A percentile compares a stretch with the other conserved stretches of the same genome.
phyloP scores from a whole-genome alignment of 768 basidiomycete genomes.

The Russula compacta region DNA sequence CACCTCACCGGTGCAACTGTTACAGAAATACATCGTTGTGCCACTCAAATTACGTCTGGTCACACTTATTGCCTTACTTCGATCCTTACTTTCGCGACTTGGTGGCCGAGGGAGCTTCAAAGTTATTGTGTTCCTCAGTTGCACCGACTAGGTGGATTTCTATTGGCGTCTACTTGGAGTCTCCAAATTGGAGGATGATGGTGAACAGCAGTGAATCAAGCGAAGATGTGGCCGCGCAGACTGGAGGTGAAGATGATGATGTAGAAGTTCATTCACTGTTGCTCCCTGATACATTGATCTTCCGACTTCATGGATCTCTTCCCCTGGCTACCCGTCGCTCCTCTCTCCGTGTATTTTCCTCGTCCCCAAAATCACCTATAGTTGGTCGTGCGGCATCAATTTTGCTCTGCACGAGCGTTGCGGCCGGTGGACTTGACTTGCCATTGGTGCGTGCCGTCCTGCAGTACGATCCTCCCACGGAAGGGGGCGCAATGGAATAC shows the following conservation, averaged over 20 bases:
- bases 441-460: conserved; percentile 88
- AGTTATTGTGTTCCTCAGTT: conserved; percentile 92
- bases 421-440: conserved; percentile 94
- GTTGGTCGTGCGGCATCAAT: conserved; percentile 46
- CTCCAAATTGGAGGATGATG: conserved; percentile 6
- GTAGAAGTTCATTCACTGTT: conserved; percentile 62
- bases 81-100: conserved; percentile 66
- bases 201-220: conserved; percentile 20
- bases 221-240: conserved; percentile 23
- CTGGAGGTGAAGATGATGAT: conserved; percentile 23
- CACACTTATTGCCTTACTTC: conserved; percentile 75
- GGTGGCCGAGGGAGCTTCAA: conserved; percentile 47
- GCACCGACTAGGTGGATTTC: conserved; percentile 96
- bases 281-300: conserved; percentile 73
- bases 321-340: conserved; percentile 71
- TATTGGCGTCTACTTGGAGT: conserved; percentile 78
- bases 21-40: conserved; percentile 82
- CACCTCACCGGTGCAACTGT: conserved; percentile 87
- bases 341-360: conserved; percentile 74
- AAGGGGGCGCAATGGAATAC: conserved; percentile 93
- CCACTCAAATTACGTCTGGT: conserved; percentile 95
- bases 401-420: conserved; percentile 92
- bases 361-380: conserved; percentile 25
- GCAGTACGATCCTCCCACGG: conserved; percentile 96
- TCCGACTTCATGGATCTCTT: conserved; percentile 89